Percentiles rank a stretch among this genome's conserved stretches.
Evolutionary conservation across 2,329 filamentous ascomycete genomes (phyloP).

Genomic region (Aspergillus viridinutans): DNA sequence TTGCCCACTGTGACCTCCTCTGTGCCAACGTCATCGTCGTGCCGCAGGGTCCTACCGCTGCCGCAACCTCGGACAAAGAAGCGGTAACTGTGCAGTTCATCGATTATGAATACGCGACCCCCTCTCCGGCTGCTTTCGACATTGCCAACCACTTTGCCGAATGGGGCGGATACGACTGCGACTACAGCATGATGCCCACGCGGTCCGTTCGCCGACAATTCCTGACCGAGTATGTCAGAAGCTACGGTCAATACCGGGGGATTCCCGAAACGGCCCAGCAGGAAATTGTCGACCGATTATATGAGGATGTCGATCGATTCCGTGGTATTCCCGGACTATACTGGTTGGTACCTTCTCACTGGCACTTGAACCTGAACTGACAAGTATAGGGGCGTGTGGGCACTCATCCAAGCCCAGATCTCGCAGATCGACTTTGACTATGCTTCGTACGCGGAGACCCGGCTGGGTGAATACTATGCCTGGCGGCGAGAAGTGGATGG

Average conservation of each 20-base stretch:
- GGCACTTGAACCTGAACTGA: constrained; percentile 1
- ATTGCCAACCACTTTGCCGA: constrained; percentile 97
- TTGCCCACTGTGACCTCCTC: constrained; percentile 93
- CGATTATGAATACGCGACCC: constrained; percentile 96
- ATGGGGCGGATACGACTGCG: constrained; percentile 96
- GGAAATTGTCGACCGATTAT: constrained; percentile 64
- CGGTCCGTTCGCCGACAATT: constrained; percentile 72
- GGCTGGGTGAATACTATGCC: constrained; percentile 87
- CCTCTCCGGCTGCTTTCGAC: constrained; percentile 91
- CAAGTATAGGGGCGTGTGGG: constrained; percentile 85
- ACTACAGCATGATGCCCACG: constrained; percentile 78
- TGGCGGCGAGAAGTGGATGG: constrained; percentile 76
- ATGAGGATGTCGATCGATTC: constrained; percentile 78
- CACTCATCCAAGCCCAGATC: constrained; percentile 88
- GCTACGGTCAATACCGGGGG: constrained; percentile 58
- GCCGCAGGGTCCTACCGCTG: constrained; percentile 34
- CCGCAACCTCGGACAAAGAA: constrained; percentile 24
- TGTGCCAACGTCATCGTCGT: constrained; percentile 92
- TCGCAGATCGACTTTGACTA: constrained; percentile 98
- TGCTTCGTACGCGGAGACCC: constrained; percentile 78
- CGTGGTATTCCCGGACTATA: constrained; percentile 86
- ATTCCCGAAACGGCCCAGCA: constrained; percentile 45
- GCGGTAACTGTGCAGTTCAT: constrained; percentile 73
- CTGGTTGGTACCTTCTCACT: constrained; percentile 41
- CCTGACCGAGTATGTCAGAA: constrained; percentile 73